A percentile compares a stretch with the other conserved stretches of the same genome.
phyloP scores from a whole-genome alignment of 31 red algal species.

The Bonnemaisonia californica region DNA sequence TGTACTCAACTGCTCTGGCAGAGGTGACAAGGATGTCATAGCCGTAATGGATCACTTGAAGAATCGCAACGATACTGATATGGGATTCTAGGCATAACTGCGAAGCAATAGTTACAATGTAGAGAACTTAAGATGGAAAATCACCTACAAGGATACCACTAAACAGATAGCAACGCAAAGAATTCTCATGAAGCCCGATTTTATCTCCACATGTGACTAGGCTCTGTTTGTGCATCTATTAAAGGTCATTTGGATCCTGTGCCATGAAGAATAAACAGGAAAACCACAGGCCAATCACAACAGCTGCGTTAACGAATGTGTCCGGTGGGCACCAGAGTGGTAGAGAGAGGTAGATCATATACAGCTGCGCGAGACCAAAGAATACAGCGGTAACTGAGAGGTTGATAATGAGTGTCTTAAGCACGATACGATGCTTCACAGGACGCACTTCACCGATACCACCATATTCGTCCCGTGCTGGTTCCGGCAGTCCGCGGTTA shows the following conservation, averaged over 20 bases:
- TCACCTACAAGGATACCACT: too few relatives aligned
- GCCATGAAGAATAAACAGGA: slow-evolving; percentile 77
- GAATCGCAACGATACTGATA: slow-evolving; percentile 42
- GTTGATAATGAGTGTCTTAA: slow-evolving; percentile 77
- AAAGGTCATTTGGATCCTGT: slow-evolving; percentile 78
- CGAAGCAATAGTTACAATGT: too few relatives aligned
- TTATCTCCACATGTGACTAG: not conserved
- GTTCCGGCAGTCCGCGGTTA: slow-evolving; percentile 92
- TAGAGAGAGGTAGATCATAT: slow-evolving; percentile 73
- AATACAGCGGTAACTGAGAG: slow-evolving; percentile 60
- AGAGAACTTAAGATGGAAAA: too few relatives aligned
- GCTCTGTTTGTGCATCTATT: slow-evolving; percentile 44
- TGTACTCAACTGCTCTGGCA: slow-evolving; percentile 85
- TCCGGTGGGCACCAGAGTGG: slow-evolving; percentile 74
- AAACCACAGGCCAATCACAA: slow-evolving; percentile 72
- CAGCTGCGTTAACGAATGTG: slow-evolving; percentile 57
- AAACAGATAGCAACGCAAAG: too few relatives aligned
- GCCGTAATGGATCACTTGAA: slow-evolving; percentile 65
- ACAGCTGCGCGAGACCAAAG: slow-evolving; percentile 77
- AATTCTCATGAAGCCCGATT: too few relatives aligned
- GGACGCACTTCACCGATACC: slow-evolving; percentile 82
- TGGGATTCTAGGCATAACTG: not conserved
- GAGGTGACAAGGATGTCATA: slow-evolving; percentile 98
- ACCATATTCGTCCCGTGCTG: slow-evolving; percentile 84
- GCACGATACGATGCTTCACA: slow-evolving; percentile 71